Conservation (phyloP, 495 filamentous ascomycete species). For the Daldinia caldariorum region DNA sequence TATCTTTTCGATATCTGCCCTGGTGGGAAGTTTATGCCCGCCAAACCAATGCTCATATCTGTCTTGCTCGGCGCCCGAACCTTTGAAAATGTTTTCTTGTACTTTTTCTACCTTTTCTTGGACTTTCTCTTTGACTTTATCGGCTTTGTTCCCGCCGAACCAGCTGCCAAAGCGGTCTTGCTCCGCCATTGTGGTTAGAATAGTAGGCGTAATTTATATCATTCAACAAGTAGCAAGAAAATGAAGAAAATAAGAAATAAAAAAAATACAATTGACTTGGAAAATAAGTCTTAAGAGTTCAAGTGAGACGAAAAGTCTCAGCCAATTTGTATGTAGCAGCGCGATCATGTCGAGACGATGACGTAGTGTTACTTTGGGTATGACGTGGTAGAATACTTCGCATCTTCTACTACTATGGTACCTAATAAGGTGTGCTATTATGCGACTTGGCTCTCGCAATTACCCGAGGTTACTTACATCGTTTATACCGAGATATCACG, state of each 20-base stretch:
- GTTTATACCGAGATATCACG: neutral
- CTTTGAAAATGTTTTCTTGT: slow-evolving; percentile 20
- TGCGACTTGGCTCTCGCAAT: neutral
- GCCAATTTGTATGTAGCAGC: slow-evolving; percentile 13
- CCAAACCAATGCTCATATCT: slow-evolving; percentile 43
- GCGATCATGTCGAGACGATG: slow-evolving; percentile 24
- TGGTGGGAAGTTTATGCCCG: slow-evolving; percentile 34
- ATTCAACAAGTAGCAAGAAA: neutral
- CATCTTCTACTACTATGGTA: too few relatives aligned
- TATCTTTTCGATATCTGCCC: slow-evolving; percentile 34
- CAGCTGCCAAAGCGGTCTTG: slow-evolving; percentile 23
- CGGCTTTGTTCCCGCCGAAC: slow-evolving; percentile 34
- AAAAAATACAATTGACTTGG: too few relatives aligned
- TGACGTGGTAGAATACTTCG: slow-evolving; percentile 25
- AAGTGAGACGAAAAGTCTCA: slow-evolving; percentile 12
- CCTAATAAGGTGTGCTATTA: neutral
- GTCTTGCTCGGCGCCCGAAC: slow-evolving; percentile 38
- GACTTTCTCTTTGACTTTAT: slow-evolving; percentile 29
- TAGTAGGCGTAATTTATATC: neutral
- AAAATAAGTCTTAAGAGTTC: neutral
- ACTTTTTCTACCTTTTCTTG: slow-evolving; percentile 22
- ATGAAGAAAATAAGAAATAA: too few relatives aligned
- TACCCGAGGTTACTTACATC: too few relatives aligned
- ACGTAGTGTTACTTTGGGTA: slow-evolving; percentile 39
- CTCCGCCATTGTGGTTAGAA: slow-evolving; percentile 34